Base-by-base conservation (phyloP, 352 stramenopile genomes). In the Globisporangium okanoganense region DNA sequence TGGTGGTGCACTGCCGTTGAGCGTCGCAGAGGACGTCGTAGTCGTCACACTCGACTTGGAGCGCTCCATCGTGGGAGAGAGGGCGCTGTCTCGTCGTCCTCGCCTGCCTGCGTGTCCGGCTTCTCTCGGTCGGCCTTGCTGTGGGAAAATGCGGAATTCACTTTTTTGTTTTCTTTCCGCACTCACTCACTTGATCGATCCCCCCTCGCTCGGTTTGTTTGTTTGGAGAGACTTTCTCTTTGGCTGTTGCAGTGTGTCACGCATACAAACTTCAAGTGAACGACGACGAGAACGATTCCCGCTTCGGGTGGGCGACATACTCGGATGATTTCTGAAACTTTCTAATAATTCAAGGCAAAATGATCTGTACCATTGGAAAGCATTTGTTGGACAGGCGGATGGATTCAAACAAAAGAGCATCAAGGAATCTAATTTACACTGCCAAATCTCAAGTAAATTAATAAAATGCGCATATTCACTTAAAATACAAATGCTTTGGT, bases 211-310 rank as follows among this genome's bases (percentile, higher is more conserved):
- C n/a, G n/a, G n/a, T n/a, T 14, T 43, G 36, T 43, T 43, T 43
- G n/a, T 22, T 18, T 18, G 40, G 36, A 18, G 36, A 43, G 36
- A 2, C 16, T 45, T 45, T 45, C 40, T 45, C 20, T 45, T 22
- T 18, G 40, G 40, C 1, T 14, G 36, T 43, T 14, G 4, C 36
- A 43, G 36, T 14, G 14, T 13, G 36, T 43, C 36, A 43, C 3
- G 50, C 7, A 57, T 57, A 57, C 51, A 57, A 57, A 57, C 12
- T 22, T 5, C 51, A 45, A 57, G 51, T 57, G 12, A 27, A 4
- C 1, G 3, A 12, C 16, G n/a, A 9, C 12, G 50, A 13, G 33
- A 47, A 57, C 50, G 22, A 31, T 43, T 43, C n/a, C 36, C 13
- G 29, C 40, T 45, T 22, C 40, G 40, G 40, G 18, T 45, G 40